phyloP scores from a whole-genome alignment of 164 flowering plant genomes.

The Aristolochia contorta region DNA sequence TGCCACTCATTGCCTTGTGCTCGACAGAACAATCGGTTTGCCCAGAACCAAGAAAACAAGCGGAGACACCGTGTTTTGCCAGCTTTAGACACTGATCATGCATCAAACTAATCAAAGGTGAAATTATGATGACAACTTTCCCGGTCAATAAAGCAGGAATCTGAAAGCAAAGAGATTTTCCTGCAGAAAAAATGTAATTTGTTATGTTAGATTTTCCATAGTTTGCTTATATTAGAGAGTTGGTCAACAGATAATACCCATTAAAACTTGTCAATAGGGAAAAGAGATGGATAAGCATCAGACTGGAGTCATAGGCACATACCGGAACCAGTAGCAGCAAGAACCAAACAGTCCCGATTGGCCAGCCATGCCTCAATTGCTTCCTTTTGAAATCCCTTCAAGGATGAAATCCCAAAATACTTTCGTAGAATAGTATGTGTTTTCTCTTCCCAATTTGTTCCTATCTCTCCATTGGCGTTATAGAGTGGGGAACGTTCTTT shows the following conservation, averaged over 20 bases:
- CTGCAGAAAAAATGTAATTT: slow-evolving; percentile 28
- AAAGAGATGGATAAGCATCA: not conserved
- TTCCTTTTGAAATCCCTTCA: slow-evolving; percentile 80
- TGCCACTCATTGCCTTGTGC: slow-evolving; percentile 72
- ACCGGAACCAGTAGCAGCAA: slow-evolving; percentile 98
- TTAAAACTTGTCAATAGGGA: not conserved
- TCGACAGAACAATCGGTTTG: slow-evolving; percentile 74
- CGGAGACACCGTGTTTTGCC: slow-evolving; percentile 73
- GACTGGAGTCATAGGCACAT: slow-evolving; percentile 5
- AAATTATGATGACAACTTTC: slow-evolving; percentile 81
- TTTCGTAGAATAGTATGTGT: slow-evolving; percentile 33
- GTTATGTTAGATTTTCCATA: too few species aligned
- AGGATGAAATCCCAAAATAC: slow-evolving; percentile 61
- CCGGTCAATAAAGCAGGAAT: slow-evolving; percentile 83
- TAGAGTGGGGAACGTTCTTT: slow-evolving; percentile 1
- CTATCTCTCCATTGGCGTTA: slow-evolving; percentile 20
- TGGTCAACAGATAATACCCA: not conserved
- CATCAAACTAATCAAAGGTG: slow-evolving; percentile 95
- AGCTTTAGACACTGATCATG: slow-evolving; percentile 91
- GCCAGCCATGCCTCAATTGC: slow-evolving; percentile 65
- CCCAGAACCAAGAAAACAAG: slow-evolving; percentile 96
- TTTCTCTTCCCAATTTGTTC: slow-evolving; percentile 53
- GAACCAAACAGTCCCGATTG: slow-evolving; percentile 74
- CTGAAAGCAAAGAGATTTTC: slow-evolving; percentile 90
- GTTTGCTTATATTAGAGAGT: too few species aligned